Evolutionary conservation across 768 basidiomycete species (phyloP).

Genomic region (Tephrocybe sp.): DNA sequence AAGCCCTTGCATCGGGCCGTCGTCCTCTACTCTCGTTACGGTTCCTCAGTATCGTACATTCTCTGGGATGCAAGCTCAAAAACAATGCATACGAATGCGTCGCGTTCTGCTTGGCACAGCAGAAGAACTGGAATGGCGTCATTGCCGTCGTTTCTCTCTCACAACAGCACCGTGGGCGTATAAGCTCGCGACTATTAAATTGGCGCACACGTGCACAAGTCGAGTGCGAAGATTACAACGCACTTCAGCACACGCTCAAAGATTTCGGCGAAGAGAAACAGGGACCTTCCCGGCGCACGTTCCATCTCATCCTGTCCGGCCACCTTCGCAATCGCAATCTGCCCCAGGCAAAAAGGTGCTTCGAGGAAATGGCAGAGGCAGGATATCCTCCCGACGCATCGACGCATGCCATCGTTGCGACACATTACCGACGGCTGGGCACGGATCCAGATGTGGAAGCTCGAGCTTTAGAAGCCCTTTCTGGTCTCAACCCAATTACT

Average conservation of each 20-base stretch:
- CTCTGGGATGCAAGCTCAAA: conserved; percentile 48
- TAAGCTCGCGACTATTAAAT: conserved; percentile 61
- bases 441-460: conserved; percentile 53
- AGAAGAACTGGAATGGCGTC: conserved; percentile 51
- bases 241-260: conserved; percentile 43
- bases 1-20: conserved; percentile 30
- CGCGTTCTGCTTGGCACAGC: conserved; percentile 46
- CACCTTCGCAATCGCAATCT: conserved; percentile 71
- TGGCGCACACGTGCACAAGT: conserved; percentile 66
- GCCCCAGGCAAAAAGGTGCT: conserved; percentile 46
- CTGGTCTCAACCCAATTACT: conserved; percentile 33
- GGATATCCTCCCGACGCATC: conserved; percentile 53
- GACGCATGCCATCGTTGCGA: conserved; percentile 61
- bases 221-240: conserved; percentile 49
- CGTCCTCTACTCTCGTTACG: conserved; percentile 41
- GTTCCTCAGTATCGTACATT: conserved; percentile 47
- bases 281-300: conserved; percentile 60
- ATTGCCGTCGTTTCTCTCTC: conserved; percentile 49
- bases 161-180: conserved; percentile 44
- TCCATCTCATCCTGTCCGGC: conserved; percentile 65
- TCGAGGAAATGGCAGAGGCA: conserved; percentile 57
- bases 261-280: conserved; percentile 50
- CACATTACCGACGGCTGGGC: conserved; percentile 61
- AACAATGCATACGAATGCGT: conserved; percentile 60
- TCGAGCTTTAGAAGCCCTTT: conserved; percentile 49